These are phyloP conservation scores for Grosmannia huntii DNA, from an alignment of 2,329 filamentous ascomycete species.

Conservation along the genomic window DNA sequence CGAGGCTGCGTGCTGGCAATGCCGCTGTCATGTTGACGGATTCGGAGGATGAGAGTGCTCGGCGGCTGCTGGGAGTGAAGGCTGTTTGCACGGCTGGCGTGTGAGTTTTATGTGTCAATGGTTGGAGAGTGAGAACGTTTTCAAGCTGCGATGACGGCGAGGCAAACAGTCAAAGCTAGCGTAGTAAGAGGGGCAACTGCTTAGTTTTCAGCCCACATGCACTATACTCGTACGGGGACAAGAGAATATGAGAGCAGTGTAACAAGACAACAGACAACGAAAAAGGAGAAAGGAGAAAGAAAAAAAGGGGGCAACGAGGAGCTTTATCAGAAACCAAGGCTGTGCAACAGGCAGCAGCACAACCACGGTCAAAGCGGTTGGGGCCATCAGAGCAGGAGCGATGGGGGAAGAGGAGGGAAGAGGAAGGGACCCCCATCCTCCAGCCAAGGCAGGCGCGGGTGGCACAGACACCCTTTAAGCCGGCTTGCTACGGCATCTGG, in stretches of 20 bases:
- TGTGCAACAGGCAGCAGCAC: neutral
- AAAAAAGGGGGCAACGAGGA: neutral
- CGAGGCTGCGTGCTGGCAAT: slow-evolving; percentile 38
- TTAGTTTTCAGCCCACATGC: neutral
- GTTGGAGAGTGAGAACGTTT: neutral
- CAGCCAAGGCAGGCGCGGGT: neutral
- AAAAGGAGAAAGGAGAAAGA: neutral
- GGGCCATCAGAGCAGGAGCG: neutral
- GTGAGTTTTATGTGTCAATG: neutral
- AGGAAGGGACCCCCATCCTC: neutral
- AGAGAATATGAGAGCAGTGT: neutral
- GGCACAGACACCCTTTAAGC: neutral
- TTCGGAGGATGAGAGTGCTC: slow-evolving; percentile 3
- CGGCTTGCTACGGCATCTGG: neutral
- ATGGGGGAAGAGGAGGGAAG: neutral
- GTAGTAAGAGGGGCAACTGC: neutral
- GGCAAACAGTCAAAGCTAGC: neutral
- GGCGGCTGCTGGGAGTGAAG: neutral
- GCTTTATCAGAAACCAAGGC: neutral
- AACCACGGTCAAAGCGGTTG: neutral
- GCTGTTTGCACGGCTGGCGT: neutral
- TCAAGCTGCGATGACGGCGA: neutral
- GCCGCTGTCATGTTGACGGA: slow-evolving; percentile 21
- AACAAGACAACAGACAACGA: neutral
- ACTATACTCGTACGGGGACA: neutral